Evolutionary conservation across 345 rosid genomes (phyloP).

Genomic region (Passiflora organensis): DNA sequence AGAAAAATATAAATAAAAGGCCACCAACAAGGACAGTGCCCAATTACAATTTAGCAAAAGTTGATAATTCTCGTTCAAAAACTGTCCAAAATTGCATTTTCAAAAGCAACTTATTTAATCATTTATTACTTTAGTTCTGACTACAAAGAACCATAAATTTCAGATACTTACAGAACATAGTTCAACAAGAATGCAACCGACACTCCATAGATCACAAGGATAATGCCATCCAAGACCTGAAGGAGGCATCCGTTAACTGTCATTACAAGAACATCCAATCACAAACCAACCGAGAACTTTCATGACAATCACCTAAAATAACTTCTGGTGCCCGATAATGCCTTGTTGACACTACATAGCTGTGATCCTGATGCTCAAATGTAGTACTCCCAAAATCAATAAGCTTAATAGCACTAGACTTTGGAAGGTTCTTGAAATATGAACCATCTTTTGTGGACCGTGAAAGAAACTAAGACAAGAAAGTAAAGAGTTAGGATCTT

Average conservation of each 20-base stretch:
- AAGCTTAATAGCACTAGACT: slow-evolving; percentile 80
- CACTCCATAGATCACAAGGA: slow-evolving; percentile 80
- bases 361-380: slow-evolving; percentile 76
- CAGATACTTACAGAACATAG: slow-evolving; percentile 60
- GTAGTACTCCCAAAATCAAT: slow-evolving; percentile 88
- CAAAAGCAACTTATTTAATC: too few relatives aligned
- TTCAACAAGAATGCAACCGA: slow-evolving; percentile 78
- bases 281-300: not conserved
- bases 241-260: slow-evolving; percentile 1
- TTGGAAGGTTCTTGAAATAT: slow-evolving; percentile 68
- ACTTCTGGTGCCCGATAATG: slow-evolving; percentile 89
- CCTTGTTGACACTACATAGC: slow-evolving; percentile 70
- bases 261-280: slow-evolving; percentile 1
- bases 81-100: too few relatives aligned
- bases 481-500: not conserved
- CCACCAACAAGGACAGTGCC: too few relatives aligned
- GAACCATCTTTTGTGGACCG: slow-evolving; percentile 66
- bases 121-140: too few relatives aligned
- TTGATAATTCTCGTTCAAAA: too few relatives aligned
- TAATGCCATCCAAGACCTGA: slow-evolving; percentile 81
- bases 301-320: slow-evolving; percentile 46
- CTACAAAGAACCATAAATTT: not conserved
- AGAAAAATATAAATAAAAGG: too few relatives aligned
- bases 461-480: slow-evolving; percentile 40
- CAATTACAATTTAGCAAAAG: too few relatives aligned